A percentile compares a stretch with the other conserved stretches of the same genome.
Evolutionary conservation across 2,329 filamentous ascomycete species (phyloP).

Genomic region (Arthrobotrys sphaeroides): DNA sequence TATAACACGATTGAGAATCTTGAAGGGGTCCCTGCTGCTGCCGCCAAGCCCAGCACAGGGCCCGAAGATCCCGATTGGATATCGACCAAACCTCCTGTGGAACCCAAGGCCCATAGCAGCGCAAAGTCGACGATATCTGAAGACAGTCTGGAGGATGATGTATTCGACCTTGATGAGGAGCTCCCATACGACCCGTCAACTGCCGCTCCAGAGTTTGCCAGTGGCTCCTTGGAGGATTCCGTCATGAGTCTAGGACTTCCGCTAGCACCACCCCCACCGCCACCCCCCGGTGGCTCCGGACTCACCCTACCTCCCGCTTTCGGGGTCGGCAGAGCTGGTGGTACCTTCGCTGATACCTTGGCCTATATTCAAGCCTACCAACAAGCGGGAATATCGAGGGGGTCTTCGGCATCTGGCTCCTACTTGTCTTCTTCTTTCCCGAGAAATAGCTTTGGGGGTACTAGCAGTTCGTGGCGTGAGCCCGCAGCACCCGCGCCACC

Average conservation of each 20-base stretch:
- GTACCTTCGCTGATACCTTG: slow-evolving; percentile 43
- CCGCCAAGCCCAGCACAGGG: slow-evolving; percentile 34
- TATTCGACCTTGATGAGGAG: slow-evolving; percentile 51
- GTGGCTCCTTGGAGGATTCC: slow-evolving; percentile 47
- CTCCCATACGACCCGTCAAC: slow-evolving; percentile 37
- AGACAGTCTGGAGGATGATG: slow-evolving; percentile 49
- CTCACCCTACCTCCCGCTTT: slow-evolving; percentile 29
- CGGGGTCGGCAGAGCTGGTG: slow-evolving; percentile 38
- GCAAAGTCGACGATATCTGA: slow-evolving; percentile 51
- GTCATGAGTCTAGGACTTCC: slow-evolving; percentile 51
- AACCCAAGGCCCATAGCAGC: slow-evolving; percentile 30
- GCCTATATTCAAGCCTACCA: slow-evolving; percentile 51
- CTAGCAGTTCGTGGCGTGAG: slow-evolving; percentile 42
- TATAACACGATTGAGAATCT: slow-evolving; percentile 35
- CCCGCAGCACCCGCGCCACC: slow-evolving; percentile 32
- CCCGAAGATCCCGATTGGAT: slow-evolving; percentile 52
- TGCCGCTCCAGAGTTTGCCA: slow-evolving; percentile 36
- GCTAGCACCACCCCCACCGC: slow-evolving; percentile 47
- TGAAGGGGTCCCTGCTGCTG: slow-evolving; percentile 3
- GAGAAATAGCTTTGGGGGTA: slow-evolving; percentile 44
- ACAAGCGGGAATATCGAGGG: slow-evolving; percentile 48
- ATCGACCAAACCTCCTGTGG: slow-evolving; percentile 33
- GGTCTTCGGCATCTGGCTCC: slow-evolving; percentile 47
- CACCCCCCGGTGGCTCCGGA: slow-evolving; percentile 35
- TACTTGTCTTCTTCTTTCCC: slow-evolving; percentile 52